Percentiles rank a stretch among this genome's conserved stretches.
Evolutionary conservation across 1,284 basidiomycete genomes (phyloP).

Genomic region (Ganoderma sinense): DNA sequence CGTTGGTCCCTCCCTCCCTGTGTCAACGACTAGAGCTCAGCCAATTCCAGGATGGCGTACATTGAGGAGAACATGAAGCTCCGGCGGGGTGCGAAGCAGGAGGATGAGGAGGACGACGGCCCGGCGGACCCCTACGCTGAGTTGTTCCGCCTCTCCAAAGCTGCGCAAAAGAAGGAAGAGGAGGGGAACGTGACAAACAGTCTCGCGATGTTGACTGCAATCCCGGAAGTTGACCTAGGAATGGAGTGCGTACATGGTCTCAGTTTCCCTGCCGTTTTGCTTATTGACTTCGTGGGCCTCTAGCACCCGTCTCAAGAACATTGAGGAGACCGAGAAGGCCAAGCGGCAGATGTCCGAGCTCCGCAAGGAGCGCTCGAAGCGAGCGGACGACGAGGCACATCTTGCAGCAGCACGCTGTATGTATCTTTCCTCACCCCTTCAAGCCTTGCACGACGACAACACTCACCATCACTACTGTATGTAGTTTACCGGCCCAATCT

Average conservation of each 20-base stretch:
- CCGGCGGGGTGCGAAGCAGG: constrained; percentile 66
- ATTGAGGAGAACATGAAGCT: constrained; percentile 93
- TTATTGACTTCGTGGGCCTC: not conserved
- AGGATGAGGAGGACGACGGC: constrained; percentile 50
- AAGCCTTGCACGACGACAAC: not conserved
- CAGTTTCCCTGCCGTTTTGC: not conserved
- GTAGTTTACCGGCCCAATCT: constrained; percentile 85
- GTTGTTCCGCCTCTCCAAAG: constrained; percentile 79
- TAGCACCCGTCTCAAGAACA: constrained; percentile 91
- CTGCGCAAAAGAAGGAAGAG: constrained; percentile 68
- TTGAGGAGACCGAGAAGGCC: constrained; percentile 96
- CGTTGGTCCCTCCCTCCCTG: constrained; percentile 37
- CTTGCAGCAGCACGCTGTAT: constrained; percentile 86
- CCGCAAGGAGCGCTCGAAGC: constrained; percentile 62
- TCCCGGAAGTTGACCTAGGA: constrained; percentile 96
- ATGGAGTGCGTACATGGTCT: constrained; percentile 83
- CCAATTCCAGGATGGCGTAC: constrained; percentile 86
- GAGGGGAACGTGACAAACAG: constrained; percentile 95
- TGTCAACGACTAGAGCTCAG: constrained; percentile 1
- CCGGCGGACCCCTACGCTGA: constrained; percentile 81
- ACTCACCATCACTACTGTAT: constrained; percentile 10
- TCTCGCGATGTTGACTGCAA: constrained; percentile 93
- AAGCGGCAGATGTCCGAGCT: constrained; percentile 86
- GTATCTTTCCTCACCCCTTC: constrained; percentile 40
- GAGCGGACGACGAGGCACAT: constrained; percentile 75